Base-by-base conservation (phyloP, 2,329 filamentous ascomycete species). In the Pseudopithomyces chartarum region DNA sequence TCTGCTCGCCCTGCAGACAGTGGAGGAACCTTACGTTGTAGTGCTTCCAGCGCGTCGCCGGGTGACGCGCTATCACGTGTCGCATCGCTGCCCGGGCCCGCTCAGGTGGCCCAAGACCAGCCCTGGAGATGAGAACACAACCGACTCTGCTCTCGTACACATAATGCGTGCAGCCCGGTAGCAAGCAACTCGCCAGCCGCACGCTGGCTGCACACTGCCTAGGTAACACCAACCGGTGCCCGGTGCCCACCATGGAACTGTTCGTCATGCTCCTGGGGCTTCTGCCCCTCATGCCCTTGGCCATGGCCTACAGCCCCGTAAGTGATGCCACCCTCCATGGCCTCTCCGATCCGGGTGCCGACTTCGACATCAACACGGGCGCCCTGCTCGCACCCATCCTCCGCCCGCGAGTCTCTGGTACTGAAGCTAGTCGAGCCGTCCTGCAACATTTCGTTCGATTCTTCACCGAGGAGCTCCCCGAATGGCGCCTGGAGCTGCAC, bases 381-480 rank as follows among this genome's bases (percentile, higher is more conserved):
- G 82, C 85, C 7, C 83, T 99, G 19, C 84, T 99, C 38, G 85
- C 94, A 4, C 95, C 94, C 0, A 95, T 99, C 65, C 81, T 99
- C 52, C 87, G 89, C 39, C 88, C 94, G 2, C 89, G 95, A 58
- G 93, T 99, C 0, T 91, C 95, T 2, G 95, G 93, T 6, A 96
- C 92, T 0, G 81, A 87, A 2, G 92, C 91, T 26, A 92, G 89
- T 19, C 74, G 79, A n/a, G 84, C 84, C 47, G 92, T 92, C 7
- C 89, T 94, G 63, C 83, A 87, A 48, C 94, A 98, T 79, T 92
- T 99, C 70, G 83, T 89, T 68, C 80, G 90, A 74, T 99, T 96
- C 83, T 97, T 98, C 79, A 79, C 78, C 51, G 81, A 80, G 2
- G 80, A 87, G n/a, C 85, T 98, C 33, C 92, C 94, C 1, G 79